Percentiles rank a stretch among this genome's conserved stretches.
These are phyloP conservation scores for Geoglossum glabrum DNA, from an alignment of 495 filamentous ascomycete species.

Conservation along the genomic window DNA sequence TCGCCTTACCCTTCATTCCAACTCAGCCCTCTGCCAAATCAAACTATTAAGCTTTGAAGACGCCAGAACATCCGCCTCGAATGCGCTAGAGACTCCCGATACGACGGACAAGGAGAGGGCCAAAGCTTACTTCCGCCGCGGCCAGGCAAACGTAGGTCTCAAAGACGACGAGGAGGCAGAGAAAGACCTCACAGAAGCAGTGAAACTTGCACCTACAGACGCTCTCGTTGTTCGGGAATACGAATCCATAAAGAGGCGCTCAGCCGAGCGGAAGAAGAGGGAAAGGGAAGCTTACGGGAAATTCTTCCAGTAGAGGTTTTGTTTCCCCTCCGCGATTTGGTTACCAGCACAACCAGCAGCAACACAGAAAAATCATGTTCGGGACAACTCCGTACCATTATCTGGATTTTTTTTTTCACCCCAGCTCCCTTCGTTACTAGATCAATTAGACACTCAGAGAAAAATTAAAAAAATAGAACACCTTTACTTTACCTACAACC, in stretches of 20 bases:
- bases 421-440: no score
- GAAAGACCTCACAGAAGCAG: slow-evolving; percentile 54
- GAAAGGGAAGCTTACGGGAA: slow-evolving; percentile 79
- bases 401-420: no score
- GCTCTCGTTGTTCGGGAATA: slow-evolving; percentile 57
- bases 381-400: no score
- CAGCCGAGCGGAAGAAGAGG: slow-evolving; percentile 53
- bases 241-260: slow-evolving; percentile 48
- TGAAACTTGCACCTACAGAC: slow-evolving; percentile 56
- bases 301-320: slow-evolving; percentile 47
- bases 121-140: slow-evolving; percentile 75
- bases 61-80: slow-evolving; percentile 44
- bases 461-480: no score
- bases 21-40: slow-evolving; percentile 58
- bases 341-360: no score
- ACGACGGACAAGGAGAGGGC: slow-evolving; percentile 55
- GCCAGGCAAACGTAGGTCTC: slow-evolving; percentile 44
- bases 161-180: slow-evolving; percentile 79
- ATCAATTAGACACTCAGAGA: no score
- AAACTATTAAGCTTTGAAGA: slow-evolving; percentile 57
- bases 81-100: slow-evolving; percentile 45
- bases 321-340: no score
- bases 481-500: no score
- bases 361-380: no score
- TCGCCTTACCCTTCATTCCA: slow-evolving; percentile 57